phyloP scores from a whole-genome alignment of 371 early-diverging fungal species.

The Choanephora cucurbitarum region DNA sequence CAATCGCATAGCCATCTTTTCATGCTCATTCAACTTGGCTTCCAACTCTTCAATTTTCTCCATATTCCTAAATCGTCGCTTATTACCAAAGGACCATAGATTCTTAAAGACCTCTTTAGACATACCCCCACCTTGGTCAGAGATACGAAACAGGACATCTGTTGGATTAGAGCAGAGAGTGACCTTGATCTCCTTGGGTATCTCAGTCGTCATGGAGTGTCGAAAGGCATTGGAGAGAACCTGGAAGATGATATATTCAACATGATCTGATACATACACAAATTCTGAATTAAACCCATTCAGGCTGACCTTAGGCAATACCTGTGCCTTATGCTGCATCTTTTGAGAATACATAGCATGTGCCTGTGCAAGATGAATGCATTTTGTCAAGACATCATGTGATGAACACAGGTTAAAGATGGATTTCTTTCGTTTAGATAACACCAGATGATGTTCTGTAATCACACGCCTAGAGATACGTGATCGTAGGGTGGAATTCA shows the following conservation, averaged over 20 bases:
- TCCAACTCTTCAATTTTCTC: conserved; percentile 59
- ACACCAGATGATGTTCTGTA: conserved; percentile 81
- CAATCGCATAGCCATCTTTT: conserved; percentile 46
- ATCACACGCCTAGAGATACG: conserved; percentile 85
- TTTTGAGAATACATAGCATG: conserved; percentile 11
- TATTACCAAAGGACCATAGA: conserved; percentile 75
- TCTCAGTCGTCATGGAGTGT: conserved; percentile 21
- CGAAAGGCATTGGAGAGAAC: conserved; percentile 76
- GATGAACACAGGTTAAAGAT: conserved; percentile 65
- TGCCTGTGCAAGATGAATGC: conserved; percentile 49
- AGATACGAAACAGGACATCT: conserved; percentile 77
- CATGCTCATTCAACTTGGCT: conserved; percentile 58
- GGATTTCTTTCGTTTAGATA: conserved; percentile 48
- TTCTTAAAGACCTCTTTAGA: conserved; percentile 46
- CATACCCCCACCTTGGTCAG: conserved; percentile 84
- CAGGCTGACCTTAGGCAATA: conserved; percentile 11
- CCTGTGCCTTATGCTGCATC: not conserved
- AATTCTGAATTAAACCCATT: conserved; percentile 56
- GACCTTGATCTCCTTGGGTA: conserved; percentile 52
- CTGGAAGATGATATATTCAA: conserved; percentile 85
- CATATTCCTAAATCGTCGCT: conserved; percentile 58
- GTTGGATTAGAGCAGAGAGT: conserved; percentile 67
- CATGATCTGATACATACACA: conserved; percentile 85
- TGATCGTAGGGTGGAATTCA: conserved; percentile 75
- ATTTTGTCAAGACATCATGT: conserved; percentile 58